A percentile compares a stretch with the other conserved stretches of the same genome.
phyloP scores from a whole-genome alignment of 2,329 filamentous ascomycete species.

The Beauveria pseudobassiana region DNA sequence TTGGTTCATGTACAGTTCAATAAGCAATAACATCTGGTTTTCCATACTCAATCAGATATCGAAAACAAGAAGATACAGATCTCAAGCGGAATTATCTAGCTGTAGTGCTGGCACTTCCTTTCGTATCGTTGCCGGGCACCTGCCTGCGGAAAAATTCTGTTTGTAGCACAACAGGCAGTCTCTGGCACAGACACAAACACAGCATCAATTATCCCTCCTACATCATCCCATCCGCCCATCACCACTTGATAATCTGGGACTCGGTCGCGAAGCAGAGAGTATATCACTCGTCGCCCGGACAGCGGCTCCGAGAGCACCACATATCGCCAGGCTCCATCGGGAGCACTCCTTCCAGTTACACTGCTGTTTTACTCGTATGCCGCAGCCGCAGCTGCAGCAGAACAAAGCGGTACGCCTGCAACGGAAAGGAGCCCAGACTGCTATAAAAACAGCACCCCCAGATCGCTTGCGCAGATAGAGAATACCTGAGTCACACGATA shows the following conservation, averaged over 20 bases:
- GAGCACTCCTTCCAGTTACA: constrained; percentile 8
- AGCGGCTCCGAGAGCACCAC: neutral
- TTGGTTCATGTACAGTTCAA: neutral
- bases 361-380: neutral
- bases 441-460: neutral
- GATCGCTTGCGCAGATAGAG: neutral
- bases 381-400: neutral
- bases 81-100: neutral
- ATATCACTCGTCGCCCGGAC: neutral
- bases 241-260: neutral
- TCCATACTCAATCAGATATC: neutral
- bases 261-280: neutral
- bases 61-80: neutral
- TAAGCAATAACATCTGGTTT: neutral
- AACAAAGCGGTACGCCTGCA: neutral
- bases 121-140: neutral
- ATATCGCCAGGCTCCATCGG: neutral
- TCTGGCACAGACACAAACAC: constrained; percentile 1
- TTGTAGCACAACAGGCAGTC: constrained; percentile 4
- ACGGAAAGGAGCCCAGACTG: neutral
- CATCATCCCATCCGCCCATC: neutral
- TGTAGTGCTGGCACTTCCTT: neutral
- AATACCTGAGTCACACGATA: neutral
- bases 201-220: neutral
- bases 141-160: neutral